A percentile compares a stretch with the other conserved stretches of the same genome.
These are phyloP conservation scores for Neonectria faginata DNA, from an alignment of 2,329 filamentous ascomycete genomes.

Conservation along the genomic window DNA sequence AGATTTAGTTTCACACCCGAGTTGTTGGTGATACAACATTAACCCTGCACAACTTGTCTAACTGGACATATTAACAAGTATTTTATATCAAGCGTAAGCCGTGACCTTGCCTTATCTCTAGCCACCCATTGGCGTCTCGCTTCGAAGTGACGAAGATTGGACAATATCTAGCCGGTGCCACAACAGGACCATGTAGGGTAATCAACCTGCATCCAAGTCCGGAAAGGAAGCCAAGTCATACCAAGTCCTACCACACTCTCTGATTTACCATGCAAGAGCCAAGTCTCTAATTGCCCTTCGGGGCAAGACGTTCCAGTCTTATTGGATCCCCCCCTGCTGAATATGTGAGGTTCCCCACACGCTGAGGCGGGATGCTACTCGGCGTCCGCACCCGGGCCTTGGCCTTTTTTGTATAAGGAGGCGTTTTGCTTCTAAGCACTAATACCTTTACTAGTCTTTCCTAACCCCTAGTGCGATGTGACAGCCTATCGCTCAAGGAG, in stretches of 20 bases:
- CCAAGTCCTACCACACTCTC: background rate
- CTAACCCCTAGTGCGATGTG: background rate
- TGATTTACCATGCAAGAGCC: background rate
- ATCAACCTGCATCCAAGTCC: background rate
- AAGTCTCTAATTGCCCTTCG: background rate
- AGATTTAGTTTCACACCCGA: background rate
- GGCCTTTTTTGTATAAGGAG: background rate
- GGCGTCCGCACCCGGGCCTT: background rate
- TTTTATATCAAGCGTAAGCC: background rate
- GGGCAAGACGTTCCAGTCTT: background rate
- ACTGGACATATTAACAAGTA: background rate
- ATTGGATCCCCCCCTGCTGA: too few relatives aligned
- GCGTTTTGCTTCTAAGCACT: background rate
- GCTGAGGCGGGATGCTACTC: constrained; percentile 4
- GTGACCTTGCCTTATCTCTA: background rate
- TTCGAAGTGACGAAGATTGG: background rate
- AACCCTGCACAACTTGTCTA: background rate
- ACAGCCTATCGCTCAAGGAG: too few relatives aligned
- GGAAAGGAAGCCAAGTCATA: background rate
- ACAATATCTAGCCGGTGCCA: background rate
- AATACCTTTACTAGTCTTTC: background rate
- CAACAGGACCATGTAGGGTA: background rate
- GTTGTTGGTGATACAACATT: background rate
- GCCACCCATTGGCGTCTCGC: background rate
- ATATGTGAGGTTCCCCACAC: background rate